Base-by-base conservation (phyloP, 148 eudicot species). In the Cornus kousa region DNA sequence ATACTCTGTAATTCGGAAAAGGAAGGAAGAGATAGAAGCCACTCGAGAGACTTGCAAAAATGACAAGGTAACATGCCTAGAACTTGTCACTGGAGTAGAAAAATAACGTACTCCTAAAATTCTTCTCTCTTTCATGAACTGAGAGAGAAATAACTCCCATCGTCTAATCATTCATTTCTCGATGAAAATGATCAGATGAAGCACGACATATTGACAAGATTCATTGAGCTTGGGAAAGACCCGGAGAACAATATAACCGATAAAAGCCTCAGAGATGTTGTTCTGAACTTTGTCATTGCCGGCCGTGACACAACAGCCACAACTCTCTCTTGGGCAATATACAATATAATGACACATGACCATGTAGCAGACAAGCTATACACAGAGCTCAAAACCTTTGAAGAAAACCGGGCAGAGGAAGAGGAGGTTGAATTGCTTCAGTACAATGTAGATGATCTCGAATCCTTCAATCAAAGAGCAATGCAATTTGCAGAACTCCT, bases 301-400 rank as follows among this genome's bases (percentile, higher is more conserved):
- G 98, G 99, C 2, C 89, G 99, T 0, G 99, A 96, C 88, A 96
- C 99, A 1, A 96, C 99, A 60, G 99, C 99, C 31, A 87, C 99
- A 22, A 96, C 99, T 33, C 97, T 93, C 19, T 87, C 97, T 53
- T 96, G 99, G 99, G 99, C 95, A 71, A 82, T 92, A 55, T 90
- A 96, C 90, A 88, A 93, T 98, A 85, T 90, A 32, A 89, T 90
- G 93, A 86, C 85, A 2, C 89, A 96, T 66, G 53, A 80, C 8
- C 32, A 84, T 65, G 92, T 90, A 50, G 94, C 94, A 9, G 88
- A 96, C 22, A 89, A 88, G 70, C 88, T 96, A 20, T 87, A 83
- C 74, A 55, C 79, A 4, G 98, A 96, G 79, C 89, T 96, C 55
- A 90, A 91, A 75, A 43, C 79, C 71, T 83, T 91, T 32, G 99